Evolutionary conservation across 2,329 filamentous ascomycete species (phyloP).

Genomic region (Bimuria novae-zelandiae): DNA sequence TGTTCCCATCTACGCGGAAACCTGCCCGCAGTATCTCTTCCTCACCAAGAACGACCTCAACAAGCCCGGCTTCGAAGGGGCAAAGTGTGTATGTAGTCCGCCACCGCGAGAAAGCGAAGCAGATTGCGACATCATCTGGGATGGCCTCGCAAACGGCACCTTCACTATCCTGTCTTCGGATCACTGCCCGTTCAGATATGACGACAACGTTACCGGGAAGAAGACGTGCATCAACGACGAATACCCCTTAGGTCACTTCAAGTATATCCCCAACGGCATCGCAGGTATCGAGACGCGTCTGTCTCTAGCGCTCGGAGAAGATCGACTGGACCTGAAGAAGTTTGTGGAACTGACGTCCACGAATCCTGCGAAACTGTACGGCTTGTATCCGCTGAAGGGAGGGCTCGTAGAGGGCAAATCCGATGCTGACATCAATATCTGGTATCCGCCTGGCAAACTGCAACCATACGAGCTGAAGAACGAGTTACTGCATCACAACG

Average conservation of each 20-base stretch:
- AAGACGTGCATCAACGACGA: constrained; percentile 54
- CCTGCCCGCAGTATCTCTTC: constrained; percentile 62
- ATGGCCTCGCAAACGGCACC: constrained; percentile 56
- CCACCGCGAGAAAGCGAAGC: constrained; percentile 54
- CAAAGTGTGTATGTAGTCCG: constrained; percentile 61
- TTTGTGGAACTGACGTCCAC: constrained; percentile 61
- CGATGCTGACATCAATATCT: constrained; percentile 63
- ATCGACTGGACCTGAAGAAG: constrained; percentile 51
- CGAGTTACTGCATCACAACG: constrained; percentile 62
- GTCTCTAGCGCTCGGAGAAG: constrained; percentile 49
- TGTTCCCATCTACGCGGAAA: constrained; percentile 59
- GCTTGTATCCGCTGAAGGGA: constrained; percentile 59
- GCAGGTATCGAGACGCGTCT: constrained; percentile 63
- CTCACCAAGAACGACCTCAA: constrained; percentile 58
- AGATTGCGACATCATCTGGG: constrained; percentile 59
- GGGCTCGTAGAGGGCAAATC: constrained; percentile 53
- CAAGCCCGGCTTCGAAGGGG: constrained; percentile 58
- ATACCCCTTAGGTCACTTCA: constrained; percentile 55
- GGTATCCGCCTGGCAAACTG: constrained; percentile 47
- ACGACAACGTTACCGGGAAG: constrained; percentile 47
- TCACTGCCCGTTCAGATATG: constrained; percentile 57
- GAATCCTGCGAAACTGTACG: constrained; percentile 63
- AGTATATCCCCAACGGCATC: constrained; percentile 62
- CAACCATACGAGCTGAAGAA: constrained; percentile 56
- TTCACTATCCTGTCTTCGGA: constrained; percentile 58